Evolutionary conservation across 176 grass and related monocot genomes (phyloP), one percentile per base, ranked within the genome.

Genomic region (Pharus latifolius): DNA sequence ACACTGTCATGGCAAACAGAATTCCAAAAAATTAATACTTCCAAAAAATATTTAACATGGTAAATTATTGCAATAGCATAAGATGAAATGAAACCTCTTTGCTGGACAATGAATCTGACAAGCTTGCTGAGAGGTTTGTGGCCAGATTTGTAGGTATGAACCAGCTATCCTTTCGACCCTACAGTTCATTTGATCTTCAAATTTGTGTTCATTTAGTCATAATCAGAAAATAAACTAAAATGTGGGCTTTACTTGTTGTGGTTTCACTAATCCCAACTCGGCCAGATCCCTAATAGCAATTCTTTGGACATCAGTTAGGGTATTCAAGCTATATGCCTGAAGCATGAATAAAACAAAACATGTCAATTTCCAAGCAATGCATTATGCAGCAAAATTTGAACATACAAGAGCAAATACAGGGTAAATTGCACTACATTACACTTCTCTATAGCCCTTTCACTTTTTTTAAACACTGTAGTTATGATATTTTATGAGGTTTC

Each of bases 91-190:
- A 80, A 50, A 97, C 94, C 83, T 97, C 89, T 81, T 97, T 97
- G 50, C 49, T 77, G 16, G 89, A 87, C 25, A 86, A 83, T 53
- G 80, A 79, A 84, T 96, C 88, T 25, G 92, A 87, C 58, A 92
- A 83, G 70, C 86, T 92, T 55, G 83, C 70, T 52, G 89, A 92
- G 56, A 97, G 94, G 49, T 92, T 90, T 60, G 86, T 97, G 63
- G 94, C 94, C 80, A 97, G 60, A 75, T 90, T 92, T 63, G 94
- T 92, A 67, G 94, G 94, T 85, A 97, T 87, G 65, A 97, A 97
- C 89, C 89, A 97, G 69, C 86, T 73, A 64, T 92, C 89, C 49
- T 88, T 90, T 69, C 83, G 78, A 20, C 85, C 94, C 94, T 92
- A 67, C 32, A 56, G 76, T 59, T 30, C 17, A 80, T 67, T 49